phyloP scores from a whole-genome alignment of 306 rosid species.

The Sphenostylis stenocarpa region DNA sequence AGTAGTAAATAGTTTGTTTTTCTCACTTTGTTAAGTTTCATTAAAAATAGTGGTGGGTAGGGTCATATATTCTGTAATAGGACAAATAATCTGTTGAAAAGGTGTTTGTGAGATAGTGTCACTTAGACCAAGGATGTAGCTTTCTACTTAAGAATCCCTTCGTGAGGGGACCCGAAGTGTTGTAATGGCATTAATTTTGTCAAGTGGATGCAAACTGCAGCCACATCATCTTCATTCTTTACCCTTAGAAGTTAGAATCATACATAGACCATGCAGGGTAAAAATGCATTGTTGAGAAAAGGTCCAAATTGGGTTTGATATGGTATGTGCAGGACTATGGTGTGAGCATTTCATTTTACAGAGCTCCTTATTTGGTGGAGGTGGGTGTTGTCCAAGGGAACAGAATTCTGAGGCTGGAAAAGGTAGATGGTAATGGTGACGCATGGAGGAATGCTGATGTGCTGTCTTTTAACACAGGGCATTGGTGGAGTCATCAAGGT shows the following conservation, averaged over 20 bases:
- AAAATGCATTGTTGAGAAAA: constrained; percentile 22
- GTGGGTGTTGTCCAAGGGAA: constrained; percentile 62
- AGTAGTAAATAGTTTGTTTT: not conserved
- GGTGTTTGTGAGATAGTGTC: constrained; percentile 17
- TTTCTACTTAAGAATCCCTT: not conserved
- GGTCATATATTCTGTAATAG: not conserved
- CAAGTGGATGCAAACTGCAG: constrained; percentile 37
- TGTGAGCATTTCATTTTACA: constrained; percentile 56
- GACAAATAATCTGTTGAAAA: constrained; percentile 15
- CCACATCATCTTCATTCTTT: constrained; percentile 27
- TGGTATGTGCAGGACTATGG: constrained; percentile 69
- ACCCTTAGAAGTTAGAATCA: constrained; percentile 11
- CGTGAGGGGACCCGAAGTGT: constrained; percentile 32
- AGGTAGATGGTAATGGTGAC: constrained; percentile 54
- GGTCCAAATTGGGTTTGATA: constrained; percentile 30
- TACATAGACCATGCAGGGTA: constrained; percentile 23
- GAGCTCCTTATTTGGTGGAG: constrained; percentile 79
- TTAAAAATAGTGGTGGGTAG: not conserved
- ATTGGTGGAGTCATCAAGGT: constrained; percentile 87
- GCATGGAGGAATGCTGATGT: constrained; percentile 66
- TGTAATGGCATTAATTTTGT: constrained; percentile 16
- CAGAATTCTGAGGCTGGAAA: constrained; percentile 62
- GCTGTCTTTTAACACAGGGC: constrained; percentile 79
- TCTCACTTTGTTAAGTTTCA: not conserved
- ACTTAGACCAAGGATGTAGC: not conserved